A percentile compares a stretch with the other conserved stretches of the same genome.
Conservation (phyloP, 257 asterid genomes). For the Linaria vulgaris region DNA sequence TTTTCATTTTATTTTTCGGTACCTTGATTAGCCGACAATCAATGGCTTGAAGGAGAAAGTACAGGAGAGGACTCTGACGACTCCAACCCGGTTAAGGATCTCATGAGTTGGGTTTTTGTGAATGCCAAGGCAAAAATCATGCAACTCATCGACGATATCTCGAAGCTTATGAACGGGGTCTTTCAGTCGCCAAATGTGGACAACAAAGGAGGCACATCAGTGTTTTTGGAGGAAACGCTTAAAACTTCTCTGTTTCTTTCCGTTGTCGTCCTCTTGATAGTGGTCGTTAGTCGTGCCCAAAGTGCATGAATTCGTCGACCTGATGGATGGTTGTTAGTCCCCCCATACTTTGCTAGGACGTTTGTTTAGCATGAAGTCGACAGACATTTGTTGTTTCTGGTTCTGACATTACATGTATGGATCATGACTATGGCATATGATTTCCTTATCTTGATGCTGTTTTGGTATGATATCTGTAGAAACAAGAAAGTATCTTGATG, state of each 20-base stretch:
- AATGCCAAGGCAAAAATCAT: conserved; percentile 42
- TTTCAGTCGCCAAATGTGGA: conserved; percentile 30
- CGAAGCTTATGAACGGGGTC: conserved; percentile 37
- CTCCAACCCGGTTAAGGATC: conserved; percentile 29
- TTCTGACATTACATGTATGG: no score
- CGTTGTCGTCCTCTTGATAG: conserved; percentile 50
- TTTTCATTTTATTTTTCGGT: not conserved
- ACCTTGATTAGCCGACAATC: conserved; percentile 29
- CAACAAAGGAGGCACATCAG: conserved; percentile 14
- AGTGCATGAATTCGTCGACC: conserved; percentile 56
- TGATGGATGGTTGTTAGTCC: conserved; percentile 14
- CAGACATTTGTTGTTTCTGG: no score
- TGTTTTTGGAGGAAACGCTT: conserved; percentile 43
- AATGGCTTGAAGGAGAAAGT: conserved; percentile 15
- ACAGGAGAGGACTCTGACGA: conserved; percentile 27
- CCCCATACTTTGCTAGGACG: not conserved
- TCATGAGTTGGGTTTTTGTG: conserved; percentile 43
- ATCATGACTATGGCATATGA: no score
- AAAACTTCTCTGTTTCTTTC: conserved; percentile 60
- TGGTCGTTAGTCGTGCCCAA: conserved; percentile 52
- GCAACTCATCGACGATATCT: conserved; percentile 45
- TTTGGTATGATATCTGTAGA: no score
- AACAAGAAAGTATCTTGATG: no score
- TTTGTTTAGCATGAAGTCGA: no score
- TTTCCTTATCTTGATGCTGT: no score